These are phyloP conservation scores for Colletotrichum filicis DNA, from an alignment of 2,329 filamentous ascomycete species.

Conservation along the genomic window DNA sequence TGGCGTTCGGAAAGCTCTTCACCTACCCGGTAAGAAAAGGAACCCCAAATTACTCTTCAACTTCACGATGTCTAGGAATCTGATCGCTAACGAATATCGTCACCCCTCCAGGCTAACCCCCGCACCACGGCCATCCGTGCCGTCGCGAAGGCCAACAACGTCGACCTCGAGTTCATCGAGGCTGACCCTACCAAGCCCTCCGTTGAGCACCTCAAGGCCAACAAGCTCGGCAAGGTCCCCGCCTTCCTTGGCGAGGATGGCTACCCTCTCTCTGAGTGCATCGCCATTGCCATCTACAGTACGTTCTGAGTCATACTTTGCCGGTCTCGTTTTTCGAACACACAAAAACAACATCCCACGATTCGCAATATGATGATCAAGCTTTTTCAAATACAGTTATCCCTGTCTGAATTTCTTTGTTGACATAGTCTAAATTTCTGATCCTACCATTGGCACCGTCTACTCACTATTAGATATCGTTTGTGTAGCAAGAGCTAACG, in stretches of 20 bases:
- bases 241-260: slow-evolving; percentile 94
- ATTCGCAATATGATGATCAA: slow-evolving; percentile 72
- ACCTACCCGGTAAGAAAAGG: slow-evolving; percentile 74
- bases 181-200: slow-evolving; percentile 74
- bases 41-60: background rate
- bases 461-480: slow-evolving; percentile 35
- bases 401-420: slow-evolving; percentile 91
- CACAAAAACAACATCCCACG: slow-evolving; percentile 6
- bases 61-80: background rate
- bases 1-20: slow-evolving; percentile 99
- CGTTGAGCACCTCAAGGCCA: slow-evolving; percentile 85
- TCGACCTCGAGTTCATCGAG: slow-evolving; percentile 88
- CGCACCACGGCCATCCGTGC: slow-evolving; percentile 90
- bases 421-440: slow-evolving; percentile 91
- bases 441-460: slow-evolving; percentile 52
- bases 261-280: slow-evolving; percentile 87
- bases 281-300: slow-evolving; percentile 98
- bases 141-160: slow-evolving; percentile 96
- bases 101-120: slow-evolving; percentile 77
- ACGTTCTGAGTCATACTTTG: slow-evolving; percentile 59
- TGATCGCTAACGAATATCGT: slow-evolving; percentile 45
- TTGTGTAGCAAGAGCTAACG: slow-evolving; percentile 43
- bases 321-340: slow-evolving; percentile 33
- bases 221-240: slow-evolving; percentile 90
- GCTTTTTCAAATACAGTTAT: slow-evolving; percentile 89